Evolutionary conservation across 2,329 filamentous ascomycete genomes (phyloP), one percentile per base, ranked within the genome.

Genomic region (Cryphonectria naterciae): DNA sequence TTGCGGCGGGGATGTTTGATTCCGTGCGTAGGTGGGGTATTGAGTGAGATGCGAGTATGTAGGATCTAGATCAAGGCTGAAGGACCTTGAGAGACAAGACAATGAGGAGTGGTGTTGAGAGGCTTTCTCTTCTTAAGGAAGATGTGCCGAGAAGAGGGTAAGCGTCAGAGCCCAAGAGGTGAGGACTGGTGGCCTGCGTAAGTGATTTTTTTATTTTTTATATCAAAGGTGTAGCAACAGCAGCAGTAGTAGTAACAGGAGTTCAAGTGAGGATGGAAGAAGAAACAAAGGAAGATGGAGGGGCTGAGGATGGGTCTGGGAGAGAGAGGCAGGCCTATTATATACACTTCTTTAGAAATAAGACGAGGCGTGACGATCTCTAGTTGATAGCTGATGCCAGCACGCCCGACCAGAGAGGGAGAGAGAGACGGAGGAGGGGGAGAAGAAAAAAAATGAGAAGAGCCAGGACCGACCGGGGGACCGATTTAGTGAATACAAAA

Each of bases 11-110:
- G 22, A n/a, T 35, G 41, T 25, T 7, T 7, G 15, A 73, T 72
- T 79, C 13, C 52, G 52, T 56, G 28, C 4, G 54, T 32, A 32
- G 25, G 77, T 64, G 54, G 61, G 13, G 46, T n/a, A 10, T 19
- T 17, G 11, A 10, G 25, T 19, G 46, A 39, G 39, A 37, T 35
- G 19, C 15, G 39, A 41, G 13, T 39, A n/a, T 52, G 39, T 17
- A 37, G 19, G 28, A 37, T 56, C 17, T 39, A 32, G 22, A 54
- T 43, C 46, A n/a, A 52, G 49, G 7, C 2, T 52, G 19, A 39
- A 39, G 37, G 37, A 43, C 52, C n/a, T 28, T 13, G 49, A 52
- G 54, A 35, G 25, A n/a, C 56, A 61, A 61, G 39, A 32, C 28
- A 25, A 4, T 28, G 28, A 68, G 37, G 37, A 61, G 63, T 4